Percentiles rank a stretch among this genome's conserved stretches.
These are phyloP conservation scores for Pseudocercospora macadamiae DNA, from an alignment of 2,329 filamentous ascomycete species.

Conservation along the genomic window DNA sequence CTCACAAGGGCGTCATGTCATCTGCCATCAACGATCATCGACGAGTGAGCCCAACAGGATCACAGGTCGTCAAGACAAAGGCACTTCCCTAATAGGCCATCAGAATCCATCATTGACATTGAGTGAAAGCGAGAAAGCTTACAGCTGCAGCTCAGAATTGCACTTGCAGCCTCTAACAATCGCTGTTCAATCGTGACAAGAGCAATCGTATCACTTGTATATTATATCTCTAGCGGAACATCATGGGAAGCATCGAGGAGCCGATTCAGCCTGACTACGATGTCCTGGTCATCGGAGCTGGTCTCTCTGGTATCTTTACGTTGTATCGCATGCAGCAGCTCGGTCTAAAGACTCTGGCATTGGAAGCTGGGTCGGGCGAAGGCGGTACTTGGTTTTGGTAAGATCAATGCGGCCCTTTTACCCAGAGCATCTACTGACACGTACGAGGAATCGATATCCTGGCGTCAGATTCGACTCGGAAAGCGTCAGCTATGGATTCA, in stretches of 20 bases:
- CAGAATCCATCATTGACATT: too few relatives aligned
- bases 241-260: slow-evolving; percentile 17
- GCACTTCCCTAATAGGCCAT: too few relatives aligned
- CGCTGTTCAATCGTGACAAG: background rate
- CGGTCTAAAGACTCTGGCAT: slow-evolving; percentile 40
- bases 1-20: too few relatives aligned
- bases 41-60: too few relatives aligned
- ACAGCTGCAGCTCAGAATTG: too few relatives aligned
- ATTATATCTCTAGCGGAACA: background rate
- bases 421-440: slow-evolving; percentile 27
- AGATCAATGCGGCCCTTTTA: background rate
- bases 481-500: slow-evolving; percentile 49
- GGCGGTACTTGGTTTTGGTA: slow-evolving; percentile 51
- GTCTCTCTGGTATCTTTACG: slow-evolving; percentile 47
- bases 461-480: slow-evolving; percentile 53
- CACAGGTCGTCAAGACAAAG: too few relatives aligned
- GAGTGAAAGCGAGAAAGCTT: too few relatives aligned
- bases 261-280: slow-evolving; percentile 33
- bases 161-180: background rate
- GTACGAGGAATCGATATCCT: slow-evolving; percentile 48
- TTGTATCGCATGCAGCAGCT: slow-evolving; percentile 47
- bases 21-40: too few relatives aligned
- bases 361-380: slow-evolving; percentile 47
- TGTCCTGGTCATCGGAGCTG: slow-evolving; percentile 46
- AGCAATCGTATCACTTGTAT: too few relatives aligned